Conservation (phyloP, 202 grass and related monocot genomes). For the Brachypodium distachyon region DNA sequence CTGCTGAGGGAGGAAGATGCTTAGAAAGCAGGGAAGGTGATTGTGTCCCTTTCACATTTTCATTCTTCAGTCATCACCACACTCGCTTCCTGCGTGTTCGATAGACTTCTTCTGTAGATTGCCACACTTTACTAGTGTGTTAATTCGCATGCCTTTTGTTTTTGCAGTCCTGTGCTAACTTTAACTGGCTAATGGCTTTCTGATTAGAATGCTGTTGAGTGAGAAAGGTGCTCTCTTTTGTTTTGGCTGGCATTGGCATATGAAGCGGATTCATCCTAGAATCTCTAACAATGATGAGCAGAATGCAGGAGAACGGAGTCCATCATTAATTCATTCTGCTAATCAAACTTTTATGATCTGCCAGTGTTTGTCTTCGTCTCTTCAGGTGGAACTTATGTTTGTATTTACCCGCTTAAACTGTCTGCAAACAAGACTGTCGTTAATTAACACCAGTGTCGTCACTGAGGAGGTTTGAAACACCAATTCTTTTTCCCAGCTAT, state of each 20-base stretch:
- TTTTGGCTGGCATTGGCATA: constrained; percentile 33
- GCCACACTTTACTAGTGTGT: not conserved
- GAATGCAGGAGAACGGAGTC: constrained; percentile 14
- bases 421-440: constrained; percentile 9
- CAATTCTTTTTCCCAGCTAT: too few relatives aligned
- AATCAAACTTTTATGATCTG: not conserved
- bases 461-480: constrained; percentile 15
- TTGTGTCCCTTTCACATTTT: not conserved
- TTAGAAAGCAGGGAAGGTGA: constrained; percentile 33
- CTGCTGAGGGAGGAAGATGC: constrained; percentile 12
- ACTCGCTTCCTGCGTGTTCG: not conserved
- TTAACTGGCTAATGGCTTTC: not conserved
- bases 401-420: constrained; percentile 4
- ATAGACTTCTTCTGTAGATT: not conserved
- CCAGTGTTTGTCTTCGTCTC: constrained; percentile 2
- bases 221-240: constrained; percentile 25
- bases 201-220: constrained; percentile 25
- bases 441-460: not conserved
- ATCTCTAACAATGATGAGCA: constrained; percentile 27
- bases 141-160: not conserved
- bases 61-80: not conserved
- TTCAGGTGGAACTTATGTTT: constrained; percentile 9
- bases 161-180: not conserved
- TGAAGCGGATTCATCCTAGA: constrained; percentile 32
- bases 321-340: not conserved